phyloP scores from a whole-genome alignment of 2,329 filamentous ascomycete species.

The Septoria linicola region DNA sequence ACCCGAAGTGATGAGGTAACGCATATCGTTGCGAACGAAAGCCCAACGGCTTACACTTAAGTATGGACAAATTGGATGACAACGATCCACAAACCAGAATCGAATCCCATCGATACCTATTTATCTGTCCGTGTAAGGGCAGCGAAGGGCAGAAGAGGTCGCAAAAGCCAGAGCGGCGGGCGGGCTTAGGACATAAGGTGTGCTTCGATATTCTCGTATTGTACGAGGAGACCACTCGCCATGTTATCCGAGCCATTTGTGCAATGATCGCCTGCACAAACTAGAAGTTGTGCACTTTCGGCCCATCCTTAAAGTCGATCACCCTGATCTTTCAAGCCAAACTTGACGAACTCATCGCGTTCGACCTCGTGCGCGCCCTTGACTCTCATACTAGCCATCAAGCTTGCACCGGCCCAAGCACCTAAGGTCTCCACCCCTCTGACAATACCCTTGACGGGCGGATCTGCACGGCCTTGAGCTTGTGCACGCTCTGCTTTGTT shows the following conservation, averaged over 20 bases:
- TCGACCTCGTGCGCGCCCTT: conserved; percentile 69
- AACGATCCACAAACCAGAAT: too few relatives aligned
- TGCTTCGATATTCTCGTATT: conserved; percentile 1
- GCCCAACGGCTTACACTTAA: too few relatives aligned
- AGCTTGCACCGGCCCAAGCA: conserved; percentile 71
- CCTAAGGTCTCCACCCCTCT: conserved; percentile 69
- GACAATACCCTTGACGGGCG: conserved; percentile 56
- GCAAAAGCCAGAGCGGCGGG: background rate
- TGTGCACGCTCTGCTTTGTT: conserved; percentile 55
- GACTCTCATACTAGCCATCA: conserved; percentile 67
- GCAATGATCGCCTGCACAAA: background rate
- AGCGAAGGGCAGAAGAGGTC: too few relatives aligned
- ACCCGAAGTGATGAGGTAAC: too few relatives aligned
- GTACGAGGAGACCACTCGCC: background rate
- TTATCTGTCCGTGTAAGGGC: too few relatives aligned
- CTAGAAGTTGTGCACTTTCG: background rate
- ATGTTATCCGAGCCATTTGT: background rate
- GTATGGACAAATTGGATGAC: too few relatives aligned
- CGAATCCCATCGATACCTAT: too few relatives aligned
- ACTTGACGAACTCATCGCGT: conserved; percentile 67
- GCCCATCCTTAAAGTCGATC: conserved; percentile 17
- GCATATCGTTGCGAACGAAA: too few relatives aligned
- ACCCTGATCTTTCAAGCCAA: conserved; percentile 51
- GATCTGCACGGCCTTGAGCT: conserved; percentile 43
- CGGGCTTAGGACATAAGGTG: background rate